Evolutionary conservation across 192 early-diverging fungal species (phyloP).

Genomic region (Tieghemiomyces parasiticus): DNA sequence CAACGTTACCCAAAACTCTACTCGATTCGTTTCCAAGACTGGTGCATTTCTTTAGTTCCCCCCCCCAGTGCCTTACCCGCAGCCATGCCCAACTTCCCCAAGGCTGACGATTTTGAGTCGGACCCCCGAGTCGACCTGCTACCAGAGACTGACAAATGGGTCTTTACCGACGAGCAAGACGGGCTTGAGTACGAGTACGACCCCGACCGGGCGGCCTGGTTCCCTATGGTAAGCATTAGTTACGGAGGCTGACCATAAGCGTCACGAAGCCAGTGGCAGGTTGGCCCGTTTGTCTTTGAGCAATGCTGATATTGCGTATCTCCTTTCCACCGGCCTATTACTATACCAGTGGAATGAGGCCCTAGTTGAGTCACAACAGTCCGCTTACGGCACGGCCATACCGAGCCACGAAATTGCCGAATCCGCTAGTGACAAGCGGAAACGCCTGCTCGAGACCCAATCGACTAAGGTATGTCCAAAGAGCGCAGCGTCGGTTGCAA

Average conservation of each 20-base stretch:
- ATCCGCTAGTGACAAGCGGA: slow-evolving; percentile 11
- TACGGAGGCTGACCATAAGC: too few species aligned
- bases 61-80: too few species aligned
- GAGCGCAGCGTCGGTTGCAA: slow-evolving; percentile 3
- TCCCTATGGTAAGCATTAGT: slow-evolving; percentile 69
- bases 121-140: slow-evolving; percentile 44
- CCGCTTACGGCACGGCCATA: slow-evolving; percentile 14
- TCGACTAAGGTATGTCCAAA: slow-evolving; percentile 15
- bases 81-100: slow-evolving; percentile 22
- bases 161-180: slow-evolving; percentile 55
- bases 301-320: too few species aligned
- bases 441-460: slow-evolving; percentile 12
- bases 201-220: slow-evolving; percentile 66
- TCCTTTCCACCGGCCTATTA: too few species aligned
- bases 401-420: slow-evolving; percentile 11
- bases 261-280: too few species aligned
- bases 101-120: slow-evolving; percentile 24
- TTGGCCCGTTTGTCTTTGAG: too few species aligned
- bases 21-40: too few species aligned
- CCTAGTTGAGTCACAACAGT: slow-evolving; percentile 26
- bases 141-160: slow-evolving; percentile 61
- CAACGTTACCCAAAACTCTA: too few species aligned
- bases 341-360: slow-evolving; percentile 18
- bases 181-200: slow-evolving; percentile 78
- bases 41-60: too few species aligned